phyloP scores from a whole-genome alignment of 2,329 filamentous ascomycete genomes.

The Sclerotinia sclerotiorum region DNA sequence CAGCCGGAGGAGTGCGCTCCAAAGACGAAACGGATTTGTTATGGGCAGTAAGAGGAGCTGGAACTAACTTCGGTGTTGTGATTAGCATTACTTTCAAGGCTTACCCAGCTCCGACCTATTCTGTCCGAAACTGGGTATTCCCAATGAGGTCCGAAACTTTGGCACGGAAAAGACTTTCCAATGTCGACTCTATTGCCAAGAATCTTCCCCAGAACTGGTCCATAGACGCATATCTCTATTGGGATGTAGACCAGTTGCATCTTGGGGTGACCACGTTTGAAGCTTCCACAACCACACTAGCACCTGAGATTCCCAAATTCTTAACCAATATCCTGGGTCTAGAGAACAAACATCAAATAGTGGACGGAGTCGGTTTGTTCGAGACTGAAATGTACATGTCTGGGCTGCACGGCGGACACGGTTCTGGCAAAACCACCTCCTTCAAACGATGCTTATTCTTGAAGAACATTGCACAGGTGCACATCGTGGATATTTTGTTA shows the following conservation, averaged over 20 bases:
- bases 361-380: slow-evolving; percentile 54
- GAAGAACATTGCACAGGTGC: slow-evolving; percentile 45
- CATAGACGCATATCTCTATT: slow-evolving; percentile 58
- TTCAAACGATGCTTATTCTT: slow-evolving; percentile 66
- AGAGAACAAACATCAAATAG: slow-evolving; percentile 39
- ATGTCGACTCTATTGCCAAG: slow-evolving; percentile 43
- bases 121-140: slow-evolving; percentile 30
- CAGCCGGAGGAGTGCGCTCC: slow-evolving; percentile 27
- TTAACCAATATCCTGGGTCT: slow-evolving; percentile 40
- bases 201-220: slow-evolving; percentile 48
- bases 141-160: slow-evolving; percentile 33
- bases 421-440: slow-evolving; percentile 56
- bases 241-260: slow-evolving; percentile 46
- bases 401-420: slow-evolving; percentile 58
- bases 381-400: slow-evolving; percentile 62
- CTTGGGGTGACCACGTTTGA: slow-evolving; percentile 55
- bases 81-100: slow-evolving; percentile 33
- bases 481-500: slow-evolving; percentile 44
- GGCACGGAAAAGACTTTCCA: slow-evolving; percentile 40
- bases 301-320: slow-evolving; percentile 23
- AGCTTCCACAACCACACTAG: slow-evolving; percentile 37
- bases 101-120: slow-evolving; percentile 29
- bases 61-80: slow-evolving; percentile 34
- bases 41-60: slow-evolving; percentile 34
- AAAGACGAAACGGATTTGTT: slow-evolving; percentile 31